Evolutionary conservation across 306 rosid genomes (phyloP).

Genomic region (Quillaja saponaria): DNA sequence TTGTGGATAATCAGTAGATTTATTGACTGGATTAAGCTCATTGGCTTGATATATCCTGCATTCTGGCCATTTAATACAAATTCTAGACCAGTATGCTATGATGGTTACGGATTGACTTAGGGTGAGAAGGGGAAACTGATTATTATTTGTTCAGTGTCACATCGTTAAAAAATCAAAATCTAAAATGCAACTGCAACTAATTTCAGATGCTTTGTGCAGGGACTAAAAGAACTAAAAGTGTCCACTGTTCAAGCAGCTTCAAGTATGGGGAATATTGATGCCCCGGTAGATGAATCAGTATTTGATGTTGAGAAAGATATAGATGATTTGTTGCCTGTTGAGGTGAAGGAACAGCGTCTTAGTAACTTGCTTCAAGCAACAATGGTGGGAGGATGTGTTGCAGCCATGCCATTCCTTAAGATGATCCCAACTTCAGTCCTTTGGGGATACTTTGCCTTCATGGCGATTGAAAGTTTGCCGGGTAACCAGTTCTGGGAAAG

Average conservation of each 20-base stretch:
- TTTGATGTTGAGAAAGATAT: slow-evolving; percentile 94
- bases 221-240: slow-evolving; percentile 84
- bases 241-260: slow-evolving; percentile 85
- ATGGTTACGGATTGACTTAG: too few species aligned
- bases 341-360: slow-evolving; percentile 92
- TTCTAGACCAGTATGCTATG: too few species aligned
- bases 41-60: too few species aligned
- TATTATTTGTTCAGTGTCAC: background rate
- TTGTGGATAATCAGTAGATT: background rate
- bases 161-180: too few species aligned
- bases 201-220: slow-evolving; percentile 39
- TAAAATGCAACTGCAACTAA: background rate
- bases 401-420: slow-evolving; percentile 96
- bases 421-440: slow-evolving; percentile 97
- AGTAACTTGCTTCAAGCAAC: slow-evolving; percentile 84
- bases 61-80: too few species aligned
- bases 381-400: slow-evolving; percentile 93
- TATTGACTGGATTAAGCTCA: too few species aligned
- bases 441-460: slow-evolving; percentile 98
- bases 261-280: slow-evolving; percentile 74
- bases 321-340: slow-evolving; percentile 89
- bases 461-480: slow-evolving; percentile 98
- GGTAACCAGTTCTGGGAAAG: slow-evolving; percentile 99
- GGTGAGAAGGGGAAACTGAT: background rate
- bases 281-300: slow-evolving; percentile 80